Conservation (phyloP, 495 filamentous ascomycete genomes). For the Trichoderma virens region DNA sequence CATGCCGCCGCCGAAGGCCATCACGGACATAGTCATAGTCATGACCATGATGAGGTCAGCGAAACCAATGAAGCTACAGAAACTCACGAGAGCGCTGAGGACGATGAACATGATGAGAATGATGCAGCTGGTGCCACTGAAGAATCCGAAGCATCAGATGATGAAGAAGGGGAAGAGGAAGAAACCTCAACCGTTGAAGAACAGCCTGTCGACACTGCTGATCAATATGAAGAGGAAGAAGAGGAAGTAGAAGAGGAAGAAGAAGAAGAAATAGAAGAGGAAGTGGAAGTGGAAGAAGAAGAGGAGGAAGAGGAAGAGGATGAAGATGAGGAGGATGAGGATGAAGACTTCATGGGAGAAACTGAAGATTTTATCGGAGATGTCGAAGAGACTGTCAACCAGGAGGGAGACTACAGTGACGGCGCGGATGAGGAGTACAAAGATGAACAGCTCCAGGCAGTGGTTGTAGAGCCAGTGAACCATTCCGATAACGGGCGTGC, state of each 20-base stretch:
- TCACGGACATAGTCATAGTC: conserved; percentile 13
- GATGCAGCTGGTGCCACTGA: conserved; percentile 3
- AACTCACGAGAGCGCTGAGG: conserved; percentile 10
- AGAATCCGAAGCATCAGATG: background rate
- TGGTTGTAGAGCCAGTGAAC: background rate
- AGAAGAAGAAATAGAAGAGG: background rate
- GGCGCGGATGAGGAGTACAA: background rate
- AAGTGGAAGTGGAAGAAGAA: background rate
- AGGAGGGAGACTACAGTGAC: conserved; percentile 5
- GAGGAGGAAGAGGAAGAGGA: too few species aligned
- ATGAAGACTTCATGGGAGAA: background rate
- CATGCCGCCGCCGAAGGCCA: conserved; percentile 18
- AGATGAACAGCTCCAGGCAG: background rate
- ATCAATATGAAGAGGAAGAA: background rate
- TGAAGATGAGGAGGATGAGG: background rate
- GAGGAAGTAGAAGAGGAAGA: background rate
- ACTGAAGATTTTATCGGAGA: conserved; percentile 4
- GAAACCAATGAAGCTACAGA: conserved; percentile 21
- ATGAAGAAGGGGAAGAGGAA: background rate
- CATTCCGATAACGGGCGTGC: background rate
- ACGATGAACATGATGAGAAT: conserved; percentile 29
- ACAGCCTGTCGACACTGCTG: background rate
- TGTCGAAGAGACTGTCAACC: conserved; percentile 12
- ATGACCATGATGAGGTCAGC: conserved; percentile 15
- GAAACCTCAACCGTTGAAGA: background rate